Base-by-base conservation (phyloP, 2,329 filamentous ascomycete species). In the Plenodomus lindquistii region DNA sequence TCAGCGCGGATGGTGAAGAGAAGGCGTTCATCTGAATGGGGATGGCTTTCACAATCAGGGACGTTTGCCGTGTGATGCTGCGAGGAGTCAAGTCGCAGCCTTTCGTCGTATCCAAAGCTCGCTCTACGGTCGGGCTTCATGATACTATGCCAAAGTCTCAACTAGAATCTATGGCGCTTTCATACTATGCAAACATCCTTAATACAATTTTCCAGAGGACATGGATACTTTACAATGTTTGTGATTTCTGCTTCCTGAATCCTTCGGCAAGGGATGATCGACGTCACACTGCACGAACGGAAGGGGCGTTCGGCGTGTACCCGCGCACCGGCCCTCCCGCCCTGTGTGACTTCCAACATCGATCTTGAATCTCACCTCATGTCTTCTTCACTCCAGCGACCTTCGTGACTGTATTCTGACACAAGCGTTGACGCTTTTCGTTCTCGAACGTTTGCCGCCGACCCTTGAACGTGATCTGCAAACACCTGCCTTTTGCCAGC, bases 1-100 rank as follows among this genome's bases (percentile, higher is more conserved):
- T 60, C n/a, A 46, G 42, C 15, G 36, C 47, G 13, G 47, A 42
- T 3, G 45, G 47, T 8, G 27, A 46, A 18, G 42, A 48, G 36
- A 50, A 52, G 21, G 41, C 44, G 6, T 52, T 45, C 22, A 31
- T 48, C 16, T 52, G 35, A 37, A 15, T 7, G 6, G 9, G 11
- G 11, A 31, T 31, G 6, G 9, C 10, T 15, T 31, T 4, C 27
- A 11, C 15, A 13, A 11, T 31, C 9, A 7, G 27, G 27, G 6
- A 31, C 22, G 11, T 11, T 24, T 11, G 22, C 22, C 6, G 11
- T 11, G 22, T 24, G 22, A 24, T 24, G 22, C 5, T 5, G 11
- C 5, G 22, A 11, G 11, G 11, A 24, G 5, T 11, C 6, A 24
- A 24, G 5, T 6, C 27, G 15, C 27, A 13, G 27, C 27, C n/a